A percentile compares a stretch with the other conserved stretches of the same genome.
phyloP scores from a whole-genome alignment of 257 asterid genomes.

The Penstemon davidsonii region DNA sequence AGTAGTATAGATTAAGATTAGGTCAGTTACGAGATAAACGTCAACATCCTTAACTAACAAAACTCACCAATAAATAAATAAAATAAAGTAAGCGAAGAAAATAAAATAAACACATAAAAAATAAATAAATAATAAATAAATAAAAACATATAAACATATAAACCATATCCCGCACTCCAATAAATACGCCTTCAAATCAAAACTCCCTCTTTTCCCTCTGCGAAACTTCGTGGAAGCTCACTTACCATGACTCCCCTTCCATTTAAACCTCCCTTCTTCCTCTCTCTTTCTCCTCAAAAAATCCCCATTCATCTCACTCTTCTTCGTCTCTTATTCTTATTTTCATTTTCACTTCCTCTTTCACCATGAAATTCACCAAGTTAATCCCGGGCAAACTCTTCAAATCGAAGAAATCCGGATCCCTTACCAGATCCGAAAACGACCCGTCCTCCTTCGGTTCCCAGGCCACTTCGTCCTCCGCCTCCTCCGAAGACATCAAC shows the following conservation, averaged over 20 bases:
- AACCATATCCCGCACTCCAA: too few relatives aligned
- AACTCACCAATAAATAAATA: too few relatives aligned
- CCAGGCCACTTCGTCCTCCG: constrained; percentile 40
- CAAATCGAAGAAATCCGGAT: constrained; percentile 40
- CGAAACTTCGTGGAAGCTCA: constrained; percentile 61
- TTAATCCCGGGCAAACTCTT: constrained; percentile 47
- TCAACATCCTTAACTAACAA: too few relatives aligned
- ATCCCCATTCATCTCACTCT: neutral
- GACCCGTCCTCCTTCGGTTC: constrained; percentile 48
- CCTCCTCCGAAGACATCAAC: constrained; percentile 34
- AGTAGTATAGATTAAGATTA: too few relatives aligned
- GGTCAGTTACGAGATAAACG: too few relatives aligned
- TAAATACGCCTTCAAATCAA: too few relatives aligned
- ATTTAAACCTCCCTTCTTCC: constrained; percentile 32
- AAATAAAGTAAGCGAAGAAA: too few relatives aligned
- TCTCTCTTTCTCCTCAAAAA: neutral
- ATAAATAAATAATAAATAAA: too few relatives aligned
- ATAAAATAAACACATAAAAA: too few relatives aligned
- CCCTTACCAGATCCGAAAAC: constrained; percentile 47
- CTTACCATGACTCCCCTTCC: constrained; percentile 20
- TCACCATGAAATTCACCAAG: constrained; percentile 48
- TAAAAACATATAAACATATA: too few relatives aligned
- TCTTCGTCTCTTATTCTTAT: constrained; percentile 8
- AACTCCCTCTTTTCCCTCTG: constrained; percentile 28
- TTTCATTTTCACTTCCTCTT: constrained; percentile 7